These are phyloP conservation scores for Raffaelea ambrosiae DNA, from an alignment of 2,329 filamentous ascomycete genomes.

Conservation along the genomic window DNA sequence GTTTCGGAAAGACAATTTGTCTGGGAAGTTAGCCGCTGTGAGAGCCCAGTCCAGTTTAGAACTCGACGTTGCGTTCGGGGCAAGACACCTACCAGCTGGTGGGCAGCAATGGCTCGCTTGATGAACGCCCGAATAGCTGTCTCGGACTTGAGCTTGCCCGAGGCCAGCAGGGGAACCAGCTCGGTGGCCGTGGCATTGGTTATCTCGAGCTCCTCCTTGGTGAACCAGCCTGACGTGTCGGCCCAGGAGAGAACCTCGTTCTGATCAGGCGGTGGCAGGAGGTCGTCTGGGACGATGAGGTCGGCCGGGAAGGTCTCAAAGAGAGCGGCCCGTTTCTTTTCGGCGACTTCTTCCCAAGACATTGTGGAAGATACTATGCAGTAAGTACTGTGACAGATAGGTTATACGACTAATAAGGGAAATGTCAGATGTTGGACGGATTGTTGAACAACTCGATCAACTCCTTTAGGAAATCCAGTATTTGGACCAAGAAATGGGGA, in stretches of 20 bases:
- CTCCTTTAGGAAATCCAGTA: too few species aligned
- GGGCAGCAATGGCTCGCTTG: conserved; percentile 28
- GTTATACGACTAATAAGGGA: too few species aligned
- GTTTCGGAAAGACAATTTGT: conserved; percentile 45
- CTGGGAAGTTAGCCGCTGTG: conserved; percentile 12
- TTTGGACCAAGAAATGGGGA: too few species aligned
- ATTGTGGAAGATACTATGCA: background rate
- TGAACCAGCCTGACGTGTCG: conserved; percentile 50
- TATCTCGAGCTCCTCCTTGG: conserved; percentile 28
- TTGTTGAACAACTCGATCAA: too few species aligned
- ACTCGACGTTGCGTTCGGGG: too few species aligned
- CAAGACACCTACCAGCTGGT: conserved; percentile 22
- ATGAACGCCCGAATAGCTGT: conserved; percentile 27
- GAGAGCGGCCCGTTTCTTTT: conserved; percentile 34
- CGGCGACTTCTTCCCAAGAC: conserved; percentile 32
- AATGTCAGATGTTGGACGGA: too few species aligned
- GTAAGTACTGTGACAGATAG: too few species aligned
- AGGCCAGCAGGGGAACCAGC: conserved; percentile 25
- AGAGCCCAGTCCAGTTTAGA: too few species aligned
- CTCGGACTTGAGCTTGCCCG: conserved; percentile 26
- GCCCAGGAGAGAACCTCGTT: conserved; percentile 50
- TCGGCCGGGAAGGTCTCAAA: conserved; percentile 44
- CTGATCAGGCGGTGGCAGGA: conserved; percentile 44
- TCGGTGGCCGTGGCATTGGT: conserved; percentile 24
- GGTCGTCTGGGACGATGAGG: conserved; percentile 44